A percentile compares a stretch with the other conserved stretches of the same genome.
phyloP scores from a whole-genome alignment of 345 rosid genomes.

The Bruguiera sexangula region DNA sequence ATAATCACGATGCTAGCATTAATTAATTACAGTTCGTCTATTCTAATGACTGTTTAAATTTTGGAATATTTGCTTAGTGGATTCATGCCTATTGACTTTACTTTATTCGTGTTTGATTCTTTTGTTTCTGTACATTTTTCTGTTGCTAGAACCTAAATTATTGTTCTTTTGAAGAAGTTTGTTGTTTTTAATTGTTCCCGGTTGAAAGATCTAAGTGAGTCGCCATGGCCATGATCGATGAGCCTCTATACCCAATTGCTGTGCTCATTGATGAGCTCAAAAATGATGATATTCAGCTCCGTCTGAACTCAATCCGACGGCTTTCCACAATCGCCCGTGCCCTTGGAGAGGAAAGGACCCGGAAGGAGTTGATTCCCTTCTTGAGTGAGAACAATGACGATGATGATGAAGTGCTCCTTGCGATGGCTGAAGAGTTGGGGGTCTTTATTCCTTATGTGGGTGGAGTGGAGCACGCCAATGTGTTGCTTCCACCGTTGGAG shows the following conservation, averaged over 20 bases:
- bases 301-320: slow-evolving; percentile 83
- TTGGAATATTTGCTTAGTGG: too few relatives aligned
- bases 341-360: slow-evolving; percentile 88
- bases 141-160: too few relatives aligned
- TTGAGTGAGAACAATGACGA: slow-evolving; percentile 91
- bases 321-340: slow-evolving; percentile 93
- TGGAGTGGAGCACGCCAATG: slow-evolving; percentile 77
- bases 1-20: too few relatives aligned
- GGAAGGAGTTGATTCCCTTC: slow-evolving; percentile 89
- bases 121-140: too few relatives aligned
- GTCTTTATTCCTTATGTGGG: slow-evolving; percentile 91
- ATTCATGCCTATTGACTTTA: too few relatives aligned
- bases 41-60: too few relatives aligned
- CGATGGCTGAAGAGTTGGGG: slow-evolving; percentile 88
- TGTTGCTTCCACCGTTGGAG: slow-evolving; percentile 75
- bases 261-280: slow-evolving; percentile 86
- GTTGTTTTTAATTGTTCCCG: not conserved
- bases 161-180: too few relatives aligned
- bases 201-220: slow-evolving; percentile 20
- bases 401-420: slow-evolving; percentile 95
- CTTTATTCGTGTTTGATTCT: too few relatives aligned
- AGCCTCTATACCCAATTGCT: slow-evolving; percentile 86
- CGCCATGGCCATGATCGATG: slow-evolving; percentile 73
- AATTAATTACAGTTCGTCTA: too few relatives aligned
- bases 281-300: slow-evolving; percentile 93